These are phyloP conservation scores for Davidsoniella eucalypti DNA, from an alignment of 2,329 filamentous ascomycete species.

Conservation along the genomic window DNA sequence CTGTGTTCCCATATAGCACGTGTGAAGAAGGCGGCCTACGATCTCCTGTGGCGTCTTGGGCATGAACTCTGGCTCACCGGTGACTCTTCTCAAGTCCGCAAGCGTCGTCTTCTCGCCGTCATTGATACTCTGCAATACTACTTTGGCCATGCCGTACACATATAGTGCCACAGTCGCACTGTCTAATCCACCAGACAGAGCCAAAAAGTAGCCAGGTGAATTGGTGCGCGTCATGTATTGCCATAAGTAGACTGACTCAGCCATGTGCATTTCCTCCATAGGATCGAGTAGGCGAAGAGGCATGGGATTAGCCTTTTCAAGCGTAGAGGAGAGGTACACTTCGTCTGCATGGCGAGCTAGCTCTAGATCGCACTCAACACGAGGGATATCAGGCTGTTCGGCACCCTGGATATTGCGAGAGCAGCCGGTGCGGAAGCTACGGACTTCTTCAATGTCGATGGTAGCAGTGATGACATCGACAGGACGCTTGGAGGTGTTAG, in stretches of 20 bases:
- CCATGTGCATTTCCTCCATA: slow-evolving; percentile 21
- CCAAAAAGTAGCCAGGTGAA: slow-evolving; percentile 35
- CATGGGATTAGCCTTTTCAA: slow-evolving; percentile 14
- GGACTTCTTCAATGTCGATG: slow-evolving; percentile 55
- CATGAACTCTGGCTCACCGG: slow-evolving; percentile 23
- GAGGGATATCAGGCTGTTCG: slow-evolving; percentile 19
- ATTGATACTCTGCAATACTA: slow-evolving; percentile 37
- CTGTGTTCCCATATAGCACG: slow-evolving; percentile 43
- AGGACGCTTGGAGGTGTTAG: slow-evolving; percentile 23
- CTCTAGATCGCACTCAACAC: slow-evolving; percentile 19
- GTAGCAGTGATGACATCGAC: slow-evolving; percentile 52
- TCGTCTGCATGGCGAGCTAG: slow-evolving; percentile 16
- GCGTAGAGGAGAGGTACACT: slow-evolving; percentile 19
- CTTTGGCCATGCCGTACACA: slow-evolving; percentile 34
- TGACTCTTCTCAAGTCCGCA: slow-evolving; percentile 17
- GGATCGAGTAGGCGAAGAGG: slow-evolving; percentile 17
- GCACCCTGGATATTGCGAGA: slow-evolving; percentile 43
- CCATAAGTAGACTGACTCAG: slow-evolving; percentile 27
- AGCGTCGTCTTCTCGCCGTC: slow-evolving; percentile 18
- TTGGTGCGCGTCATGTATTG: slow-evolving; percentile 36
- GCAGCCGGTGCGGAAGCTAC: slow-evolving; percentile 38
- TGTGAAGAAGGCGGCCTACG: slow-evolving; percentile 23
- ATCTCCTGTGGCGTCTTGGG: slow-evolving; percentile 42
- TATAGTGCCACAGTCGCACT: slow-evolving; percentile 17
- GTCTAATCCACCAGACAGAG: slow-evolving; percentile 25